Conservation (phyloP, 2,329 filamentous ascomycete genomes). For the Sporothrix euskadiensis region DNA sequence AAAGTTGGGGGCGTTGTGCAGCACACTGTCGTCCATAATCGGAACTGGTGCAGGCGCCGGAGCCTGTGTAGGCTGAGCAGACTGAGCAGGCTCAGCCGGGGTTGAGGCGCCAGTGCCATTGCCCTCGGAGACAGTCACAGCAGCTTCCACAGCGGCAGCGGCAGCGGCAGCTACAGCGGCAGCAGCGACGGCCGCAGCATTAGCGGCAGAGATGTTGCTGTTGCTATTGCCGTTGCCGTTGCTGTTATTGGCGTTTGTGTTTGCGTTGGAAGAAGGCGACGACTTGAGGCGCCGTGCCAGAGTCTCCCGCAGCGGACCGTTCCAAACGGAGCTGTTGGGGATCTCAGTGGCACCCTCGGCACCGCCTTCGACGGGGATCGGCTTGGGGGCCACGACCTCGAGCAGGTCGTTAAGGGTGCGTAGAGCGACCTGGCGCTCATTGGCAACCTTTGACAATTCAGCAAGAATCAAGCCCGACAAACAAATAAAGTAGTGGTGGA, state of each 20-base stretch:
- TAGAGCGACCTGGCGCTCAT: conserved; percentile 55
- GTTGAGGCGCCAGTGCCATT: conserved; percentile 37
- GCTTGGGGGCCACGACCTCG: conserved; percentile 51
- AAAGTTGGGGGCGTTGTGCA: conserved; percentile 40
- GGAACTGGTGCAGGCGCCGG: conserved; percentile 30
- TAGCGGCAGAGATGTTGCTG: conserved; percentile 26
- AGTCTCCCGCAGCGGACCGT: conserved; percentile 54
- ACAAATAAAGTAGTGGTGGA: conserved; percentile 67
- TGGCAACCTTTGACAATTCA: conserved; percentile 57
- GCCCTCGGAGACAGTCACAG: conserved; percentile 1
- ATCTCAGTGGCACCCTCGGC: conserved; percentile 37
- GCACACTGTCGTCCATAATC: background rate
- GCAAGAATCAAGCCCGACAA: conserved; percentile 49
- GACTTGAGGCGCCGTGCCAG: conserved; percentile 49
- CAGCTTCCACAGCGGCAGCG: conserved; percentile 36
- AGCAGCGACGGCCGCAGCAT: conserved; percentile 4
- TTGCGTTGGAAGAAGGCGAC: conserved; percentile 29
- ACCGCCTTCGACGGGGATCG: conserved; percentile 19
- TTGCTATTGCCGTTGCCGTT: background rate
- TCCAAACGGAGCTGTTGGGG: conserved; percentile 47
- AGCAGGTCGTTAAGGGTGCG: conserved; percentile 58
- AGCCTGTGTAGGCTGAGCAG: background rate
- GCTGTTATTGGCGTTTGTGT: background rate
- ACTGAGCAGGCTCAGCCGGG: conserved; percentile 21
- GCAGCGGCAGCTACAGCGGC: conserved; percentile 34